phyloP scores from a whole-genome alignment of 257 asterid species.

The Solanum dulcamara region DNA sequence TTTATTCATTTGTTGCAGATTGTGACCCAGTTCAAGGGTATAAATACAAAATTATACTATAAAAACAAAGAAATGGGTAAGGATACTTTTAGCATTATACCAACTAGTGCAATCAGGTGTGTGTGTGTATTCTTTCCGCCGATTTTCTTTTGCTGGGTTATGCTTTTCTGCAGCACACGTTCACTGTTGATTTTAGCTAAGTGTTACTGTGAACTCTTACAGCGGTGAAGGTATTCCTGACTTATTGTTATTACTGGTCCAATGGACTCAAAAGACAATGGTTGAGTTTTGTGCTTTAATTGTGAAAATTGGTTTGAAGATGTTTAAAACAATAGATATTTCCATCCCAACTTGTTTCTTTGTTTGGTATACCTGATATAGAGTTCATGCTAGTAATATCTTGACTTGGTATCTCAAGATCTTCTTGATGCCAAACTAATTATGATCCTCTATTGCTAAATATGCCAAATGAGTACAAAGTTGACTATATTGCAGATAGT shows the following conservation, averaged over 20 bases:
- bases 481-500: background rate
- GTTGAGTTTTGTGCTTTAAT: constrained; percentile 5
- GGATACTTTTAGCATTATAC: constrained; percentile 77
- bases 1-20: constrained; percentile 28
- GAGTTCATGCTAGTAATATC: background rate
- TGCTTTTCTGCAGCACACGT: background rate
- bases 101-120: constrained; percentile 97
- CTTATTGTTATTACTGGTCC: constrained; percentile 58
- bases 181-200: background rate
- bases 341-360: background rate
- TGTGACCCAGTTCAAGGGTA: constrained; percentile 73
- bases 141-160: background rate
- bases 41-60: constrained; percentile 81
- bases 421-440: background rate
- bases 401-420: background rate
- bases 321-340: background rate
- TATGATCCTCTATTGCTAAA: background rate
- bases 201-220: background rate
- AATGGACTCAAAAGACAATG: constrained; percentile 92
- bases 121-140: background rate
- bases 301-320: background rate
- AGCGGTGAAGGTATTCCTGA: constrained; percentile 99
- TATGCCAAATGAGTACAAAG: background rate
- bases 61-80: constrained; percentile 76
- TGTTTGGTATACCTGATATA: background rate